Evolutionary conservation across 441 rosid genomes (phyloP).

Genomic region (Erodium texanum): DNA sequence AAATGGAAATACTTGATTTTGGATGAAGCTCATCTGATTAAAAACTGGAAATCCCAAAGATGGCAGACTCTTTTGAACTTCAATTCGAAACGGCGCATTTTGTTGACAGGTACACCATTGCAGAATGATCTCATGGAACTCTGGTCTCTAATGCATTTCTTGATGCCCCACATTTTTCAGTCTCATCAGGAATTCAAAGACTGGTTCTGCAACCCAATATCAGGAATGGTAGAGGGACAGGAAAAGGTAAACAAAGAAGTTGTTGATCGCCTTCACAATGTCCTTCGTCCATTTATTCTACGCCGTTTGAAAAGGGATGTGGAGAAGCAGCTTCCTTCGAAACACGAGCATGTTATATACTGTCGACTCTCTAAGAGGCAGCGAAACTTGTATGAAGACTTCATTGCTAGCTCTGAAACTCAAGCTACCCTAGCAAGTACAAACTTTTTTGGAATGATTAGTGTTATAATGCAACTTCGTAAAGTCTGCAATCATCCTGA

Average conservation of each 20-base stretch:
- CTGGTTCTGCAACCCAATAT: conserved; percentile 97
- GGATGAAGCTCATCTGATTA: conserved; percentile 99
- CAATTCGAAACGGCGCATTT: conserved; percentile 93
- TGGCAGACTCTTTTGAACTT: conserved; percentile 99
- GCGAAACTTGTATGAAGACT: conserved; percentile 97
- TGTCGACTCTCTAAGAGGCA: conserved; percentile 98
- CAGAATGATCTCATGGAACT: conserved; percentile 99
- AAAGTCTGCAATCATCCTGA: conserved; percentile 99
- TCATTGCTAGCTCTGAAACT: conserved; percentile 98
- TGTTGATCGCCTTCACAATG: conserved; percentile 97
- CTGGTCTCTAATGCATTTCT: conserved; percentile 99
- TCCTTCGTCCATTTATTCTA: conserved; percentile 94
- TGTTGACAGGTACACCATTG: conserved; percentile 95
- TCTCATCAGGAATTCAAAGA: conserved; percentile 99
- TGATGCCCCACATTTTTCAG: conserved; percentile 99
- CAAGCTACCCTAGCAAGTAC: conserved; percentile 95
- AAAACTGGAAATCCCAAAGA: conserved; percentile 99
- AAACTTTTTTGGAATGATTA: conserved; percentile 98
- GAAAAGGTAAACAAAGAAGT: conserved; percentile 97
- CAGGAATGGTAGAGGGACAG: conserved; percentile 99
- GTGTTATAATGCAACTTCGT: conserved; percentile 98
- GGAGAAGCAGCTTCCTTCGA: conserved; percentile 95
- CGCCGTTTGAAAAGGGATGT: conserved; percentile 98
- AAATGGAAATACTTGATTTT: conserved; percentile 98
- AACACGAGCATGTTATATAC: conserved; percentile 85